Evolutionary conservation across 1,284 basidiomycete species (phyloP), one percentile per base, ranked within the genome.

Genomic region (Moniliella sp.): DNA sequence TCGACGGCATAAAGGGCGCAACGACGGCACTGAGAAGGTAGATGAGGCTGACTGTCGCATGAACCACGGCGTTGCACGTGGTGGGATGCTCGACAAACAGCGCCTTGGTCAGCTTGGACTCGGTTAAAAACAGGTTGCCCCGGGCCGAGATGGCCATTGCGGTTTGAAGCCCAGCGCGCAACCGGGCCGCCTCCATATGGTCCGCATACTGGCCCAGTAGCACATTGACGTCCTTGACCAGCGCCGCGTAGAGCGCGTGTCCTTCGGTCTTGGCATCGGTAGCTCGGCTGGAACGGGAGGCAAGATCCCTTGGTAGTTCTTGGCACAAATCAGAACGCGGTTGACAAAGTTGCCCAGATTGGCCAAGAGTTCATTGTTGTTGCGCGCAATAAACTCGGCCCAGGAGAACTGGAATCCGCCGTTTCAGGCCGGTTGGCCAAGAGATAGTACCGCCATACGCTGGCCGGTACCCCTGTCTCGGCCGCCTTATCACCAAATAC

Each of bases 321-420:
- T 78, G 32, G 83, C 71, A 54, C 97, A 97, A 61, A 91, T 93
- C 58, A 94, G 67, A 10, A 72, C 70, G 28, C 88, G 79, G 63
- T 99, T 99, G 46, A 93, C 79, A 62, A 94, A 97, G 67, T 99
- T 97, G 35, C 88, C 88, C 43, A 97, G 77, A 65, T 97, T 99
- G 62, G 91, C 88, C 43, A 97, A 65, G 25, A 99, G 66, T 48
- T 94, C 73, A 44, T 78, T 79, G 67, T 99, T 99, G 63, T 93
- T 88, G 13, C 80, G 77, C 15, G 78, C 67, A 50, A 97, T 84
- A 50, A 88, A 93, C 49, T 88, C 84, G 23, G 74, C 69, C 91
- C 91, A 99, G 0, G 83, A 82, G 67, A 99, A 99, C 67, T 82
- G 82, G 28, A 84, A 57, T 99, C 88, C 19, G 75, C 76, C 5